Evolutionary conservation across 2,329 filamentous ascomycete genomes (phyloP).

Genomic region (Sporothrix brunneoviolacea): DNA sequence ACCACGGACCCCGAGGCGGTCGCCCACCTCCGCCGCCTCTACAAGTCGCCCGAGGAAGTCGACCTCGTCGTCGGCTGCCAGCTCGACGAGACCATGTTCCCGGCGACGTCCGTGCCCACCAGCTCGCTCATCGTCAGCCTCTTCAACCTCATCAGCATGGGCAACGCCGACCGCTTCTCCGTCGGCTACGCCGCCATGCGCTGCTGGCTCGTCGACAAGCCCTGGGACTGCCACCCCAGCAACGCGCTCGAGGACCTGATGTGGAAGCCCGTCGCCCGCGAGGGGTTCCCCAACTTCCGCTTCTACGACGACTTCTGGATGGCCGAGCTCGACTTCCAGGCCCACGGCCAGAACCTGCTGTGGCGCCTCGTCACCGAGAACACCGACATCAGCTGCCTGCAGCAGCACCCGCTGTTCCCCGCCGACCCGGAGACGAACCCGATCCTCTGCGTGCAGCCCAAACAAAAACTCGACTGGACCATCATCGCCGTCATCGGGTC

Average conservation of each 20-base stretch:
- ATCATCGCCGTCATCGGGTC: not conserved
- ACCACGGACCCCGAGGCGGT: constrained; percentile 13
- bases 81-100: constrained; percentile 17
- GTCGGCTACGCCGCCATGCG: constrained; percentile 18
- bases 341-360: constrained; percentile 16
- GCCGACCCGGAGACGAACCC: constrained; percentile 15
- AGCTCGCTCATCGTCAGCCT: constrained; percentile 17
- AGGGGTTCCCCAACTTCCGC: constrained; percentile 14
- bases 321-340: constrained; percentile 16
- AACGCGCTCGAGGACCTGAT: constrained; percentile 19
- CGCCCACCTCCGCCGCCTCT: constrained; percentile 11
- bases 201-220: constrained; percentile 19
- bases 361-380: constrained; percentile 19
- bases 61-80: constrained; percentile 18
- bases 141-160: constrained; percentile 19
- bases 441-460: constrained; percentile 8
- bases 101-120: constrained; percentile 13
- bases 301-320: constrained; percentile 18
- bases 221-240: constrained; percentile 19
- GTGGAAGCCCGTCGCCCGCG: constrained; percentile 12
- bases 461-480: not conserved
- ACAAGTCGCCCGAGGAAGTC: constrained; percentile 16
- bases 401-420: constrained; percentile 16
- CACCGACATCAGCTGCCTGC: constrained; percentile 16
- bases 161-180: constrained; percentile 18